Evolutionary conservation across 2,329 filamentous ascomycete genomes (phyloP).

Genomic region (Endothia cerciana): DNA sequence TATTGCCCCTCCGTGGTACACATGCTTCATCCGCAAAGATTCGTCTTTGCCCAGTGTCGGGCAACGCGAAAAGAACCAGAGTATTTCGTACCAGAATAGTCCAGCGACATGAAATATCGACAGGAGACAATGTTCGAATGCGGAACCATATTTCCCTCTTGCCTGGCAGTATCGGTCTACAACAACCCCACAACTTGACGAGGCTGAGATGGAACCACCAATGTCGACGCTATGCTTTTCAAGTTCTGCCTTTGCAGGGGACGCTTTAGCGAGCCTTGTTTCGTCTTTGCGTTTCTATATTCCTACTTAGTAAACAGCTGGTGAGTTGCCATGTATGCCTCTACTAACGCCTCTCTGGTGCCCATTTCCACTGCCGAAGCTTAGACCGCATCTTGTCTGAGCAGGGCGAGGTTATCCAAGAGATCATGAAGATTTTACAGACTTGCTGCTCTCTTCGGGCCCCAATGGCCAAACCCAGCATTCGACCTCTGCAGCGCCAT

Average conservation of each 20-base stretch:
- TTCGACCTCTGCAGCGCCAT: neutral
- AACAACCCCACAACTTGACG: neutral
- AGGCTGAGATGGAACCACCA: neutral
- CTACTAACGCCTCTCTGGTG: neutral
- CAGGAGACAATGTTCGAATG: neutral
- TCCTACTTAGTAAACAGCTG: too few species aligned
- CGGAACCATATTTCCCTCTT: neutral
- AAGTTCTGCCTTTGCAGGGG: too few species aligned
- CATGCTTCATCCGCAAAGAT: neutral
- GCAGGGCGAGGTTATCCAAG: too few species aligned
- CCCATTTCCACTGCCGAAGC: neutral
- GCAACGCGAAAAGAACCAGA: neutral
- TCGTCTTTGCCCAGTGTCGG: neutral
- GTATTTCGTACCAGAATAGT: neutral
- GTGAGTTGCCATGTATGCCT: too few species aligned
- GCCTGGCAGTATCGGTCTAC: neutral
- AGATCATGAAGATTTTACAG: too few species aligned
- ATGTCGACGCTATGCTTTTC: too few species aligned
- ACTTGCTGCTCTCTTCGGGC: too few species aligned
- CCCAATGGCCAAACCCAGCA: too few species aligned
- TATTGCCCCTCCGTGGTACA: neutral
- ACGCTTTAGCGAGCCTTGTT: too few species aligned
- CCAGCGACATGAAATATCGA: neutral
- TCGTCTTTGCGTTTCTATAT: too few species aligned
- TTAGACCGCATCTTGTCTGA: too few species aligned